Base-by-base conservation (phyloP, 1,284 basidiomycete species). In the Boletellus deceptivus region DNA sequence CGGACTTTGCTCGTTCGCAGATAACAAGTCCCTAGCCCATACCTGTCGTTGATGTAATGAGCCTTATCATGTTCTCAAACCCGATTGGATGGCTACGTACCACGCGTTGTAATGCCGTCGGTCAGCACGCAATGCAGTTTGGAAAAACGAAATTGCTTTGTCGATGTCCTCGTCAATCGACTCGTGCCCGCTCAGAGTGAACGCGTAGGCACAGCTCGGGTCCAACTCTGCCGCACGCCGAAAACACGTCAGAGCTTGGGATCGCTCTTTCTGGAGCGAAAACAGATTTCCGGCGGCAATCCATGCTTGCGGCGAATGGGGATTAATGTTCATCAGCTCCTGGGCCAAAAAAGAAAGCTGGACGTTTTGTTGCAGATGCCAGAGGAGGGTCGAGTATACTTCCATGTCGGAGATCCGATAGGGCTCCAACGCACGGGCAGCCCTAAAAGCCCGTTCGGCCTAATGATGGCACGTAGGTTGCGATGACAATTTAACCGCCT, bases 21-120 rank as follows among this genome's bases (percentile, higher is more conserved):
- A 76, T 96, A 98, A 65, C 93, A 95, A 44, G 90, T 89, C 49
- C 95, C 94, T 59, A 98, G 76, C n/a, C 95, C 95, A 72, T 97
- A 98, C 93, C 92, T 95, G 67, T 46, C 48, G 35, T 57, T 35
- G 47, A 50, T 55, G 52, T 64, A 65, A 62, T 65, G 39, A 69
- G 53, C 73, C 35, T 52, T 50, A n/a, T 50, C 38, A 43, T 36
- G 43, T 43, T 31, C 9, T 3, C 11, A 31, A 31, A 31, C 29
- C 29, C 29, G 29, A 31, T 13, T 31, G 29, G 29, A 11, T 31
- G 29, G 29, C 37, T 41, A 71, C 79, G 68, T 70, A 94, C 93
- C 94, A 98, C 49, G 95, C 94, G 73, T 94, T 95, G 71, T 97
- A 98, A 70, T 95, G 92, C 69, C 91, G 83, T 63, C 81, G 74